Evolutionary conservation across 2,329 filamentous ascomycete genomes (phyloP).

Genomic region (Aureobasidium sp.): DNA sequence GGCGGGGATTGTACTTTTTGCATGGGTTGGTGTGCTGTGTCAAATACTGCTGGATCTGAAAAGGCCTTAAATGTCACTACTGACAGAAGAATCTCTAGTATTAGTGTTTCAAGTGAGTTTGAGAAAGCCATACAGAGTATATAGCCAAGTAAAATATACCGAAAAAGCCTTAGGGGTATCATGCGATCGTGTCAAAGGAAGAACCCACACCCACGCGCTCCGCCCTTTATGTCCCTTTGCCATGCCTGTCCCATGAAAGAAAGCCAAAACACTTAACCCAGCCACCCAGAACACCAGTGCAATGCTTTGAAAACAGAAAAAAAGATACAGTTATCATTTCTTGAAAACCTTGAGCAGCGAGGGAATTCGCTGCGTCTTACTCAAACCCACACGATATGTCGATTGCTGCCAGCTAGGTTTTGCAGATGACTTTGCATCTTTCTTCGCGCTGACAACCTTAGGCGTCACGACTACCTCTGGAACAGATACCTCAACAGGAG

Average conservation of each 20-base stretch:
- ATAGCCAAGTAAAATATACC: no score
- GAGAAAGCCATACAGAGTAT: no score
- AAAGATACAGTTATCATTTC: neutral
- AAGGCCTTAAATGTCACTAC: no score
- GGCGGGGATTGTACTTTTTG: no score
- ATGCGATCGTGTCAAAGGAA: no score
- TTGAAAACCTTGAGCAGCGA: constrained; percentile 29
- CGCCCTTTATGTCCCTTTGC: neutral
- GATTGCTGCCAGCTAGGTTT: constrained; percentile 6
- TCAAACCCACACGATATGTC: constrained; percentile 36
- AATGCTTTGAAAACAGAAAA: neutral
- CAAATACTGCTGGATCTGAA: no score
- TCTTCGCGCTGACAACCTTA: constrained; percentile 16
- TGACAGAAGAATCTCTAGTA: no score
- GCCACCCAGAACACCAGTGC: neutral
- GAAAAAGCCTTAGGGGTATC: no score
- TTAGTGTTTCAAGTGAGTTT: no score
- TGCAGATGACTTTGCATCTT: constrained; percentile 7
- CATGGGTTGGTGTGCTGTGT: no score
- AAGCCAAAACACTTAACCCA: neutral
- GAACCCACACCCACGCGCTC: no score
- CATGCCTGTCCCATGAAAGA: neutral
- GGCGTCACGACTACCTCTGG: neutral
- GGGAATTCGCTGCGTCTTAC: constrained; percentile 39
- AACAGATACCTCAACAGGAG: constrained; percentile 7